Evolutionary conservation across 306 rosid species (phyloP), one percentile per base, ranked within the genome.

Genomic region (Prinsepia uniflora): DNA sequence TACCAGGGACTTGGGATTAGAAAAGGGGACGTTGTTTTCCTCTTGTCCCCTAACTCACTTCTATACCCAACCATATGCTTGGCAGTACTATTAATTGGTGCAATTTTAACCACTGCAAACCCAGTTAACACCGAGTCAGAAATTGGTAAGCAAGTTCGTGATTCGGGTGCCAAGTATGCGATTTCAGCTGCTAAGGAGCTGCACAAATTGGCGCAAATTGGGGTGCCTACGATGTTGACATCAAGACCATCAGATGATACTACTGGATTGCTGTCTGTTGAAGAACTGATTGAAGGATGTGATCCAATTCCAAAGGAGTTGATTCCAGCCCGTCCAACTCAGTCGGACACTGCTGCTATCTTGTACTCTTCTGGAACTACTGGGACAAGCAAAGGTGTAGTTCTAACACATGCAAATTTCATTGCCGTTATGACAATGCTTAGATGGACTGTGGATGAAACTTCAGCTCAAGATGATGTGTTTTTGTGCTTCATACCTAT

Each of bases 281-380:
- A 90, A 70, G 96, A 92, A 75, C 72, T 92, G 53, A 86, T 92
- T 66, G 82, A 85, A 73, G 62, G 89, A 9, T 86, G 96, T 77
- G 81, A 81, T 10, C 79, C 92, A 65, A 36, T 17, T 10, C 80
- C 92, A 46, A 30, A 10, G 18, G 85, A 82, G 73, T 65, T 77
- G 60, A 79, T 85, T 2, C 76, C n/a, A 47, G 59, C 71, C 48
- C 50, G 69, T n/a, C 75, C 83, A n/a, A 30, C 63, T 71, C 96
- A 84, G 77, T 81, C 91, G 10, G 97, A 90, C 52, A 79, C 92
- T 44, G 97, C 98, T 64, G 97, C 89, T 57, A 87, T 93, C 67
- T 81, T 90, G 40, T 93, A 90, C 80, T 90, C 98, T 46, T 93
- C 98, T 5, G 96, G 98, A 13, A 93, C 97, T 8, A 93, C 98